Conservation (phyloP, 768 basidiomycete species). For the Psilocybe azurescens region DNA sequence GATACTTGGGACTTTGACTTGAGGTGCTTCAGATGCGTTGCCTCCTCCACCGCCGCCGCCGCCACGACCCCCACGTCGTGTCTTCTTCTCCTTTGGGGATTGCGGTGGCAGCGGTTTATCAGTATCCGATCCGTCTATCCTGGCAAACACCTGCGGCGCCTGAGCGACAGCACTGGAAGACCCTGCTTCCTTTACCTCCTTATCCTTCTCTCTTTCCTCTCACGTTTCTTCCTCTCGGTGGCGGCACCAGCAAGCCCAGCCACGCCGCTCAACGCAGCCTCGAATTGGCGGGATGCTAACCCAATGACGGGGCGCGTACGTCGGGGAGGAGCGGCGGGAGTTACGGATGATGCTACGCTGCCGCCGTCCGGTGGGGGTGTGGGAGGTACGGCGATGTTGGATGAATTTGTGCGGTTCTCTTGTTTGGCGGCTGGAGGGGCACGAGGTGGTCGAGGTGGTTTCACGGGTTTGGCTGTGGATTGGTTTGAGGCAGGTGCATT, state of each 20-base stretch:
- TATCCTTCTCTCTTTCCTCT: slow-evolving; percentile 34
- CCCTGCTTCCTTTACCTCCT: slow-evolving; percentile 26
- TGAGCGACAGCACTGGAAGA: slow-evolving; percentile 11
- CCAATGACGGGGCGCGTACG: slow-evolving; percentile 66
- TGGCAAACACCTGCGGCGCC: slow-evolving; percentile 11
- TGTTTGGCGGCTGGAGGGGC: slow-evolving; percentile 18
- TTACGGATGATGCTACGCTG: slow-evolving; percentile 15
- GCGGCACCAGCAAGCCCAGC: slow-evolving; percentile 48
- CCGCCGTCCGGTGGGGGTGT: slow-evolving; percentile 4
- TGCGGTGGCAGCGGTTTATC: slow-evolving; percentile 18
- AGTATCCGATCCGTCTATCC: slow-evolving; percentile 21
- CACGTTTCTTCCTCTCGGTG: slow-evolving; percentile 31
- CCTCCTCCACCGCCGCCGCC: slow-evolving; percentile 6
- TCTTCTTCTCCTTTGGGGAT: slow-evolving; percentile 27
- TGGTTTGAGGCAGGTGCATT: slow-evolving; percentile 12
- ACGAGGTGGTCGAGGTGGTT: slow-evolving; percentile 19
- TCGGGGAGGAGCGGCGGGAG: slow-evolving; percentile 35
- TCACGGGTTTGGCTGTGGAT: slow-evolving; percentile 21
- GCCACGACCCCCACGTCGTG: slow-evolving; percentile 25
- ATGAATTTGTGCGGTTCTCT: slow-evolving; percentile 11
- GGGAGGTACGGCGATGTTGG: slow-evolving; percentile 17
- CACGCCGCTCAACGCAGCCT: slow-evolving; percentile 71
- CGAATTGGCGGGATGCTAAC: slow-evolving; percentile 69
- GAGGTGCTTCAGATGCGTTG: slow-evolving; percentile 15
- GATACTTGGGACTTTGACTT: slow-evolving; percentile 34